Conservation (phyloP, 148 eudicot species). For the Vaccinium macrocarpon region DNA sequence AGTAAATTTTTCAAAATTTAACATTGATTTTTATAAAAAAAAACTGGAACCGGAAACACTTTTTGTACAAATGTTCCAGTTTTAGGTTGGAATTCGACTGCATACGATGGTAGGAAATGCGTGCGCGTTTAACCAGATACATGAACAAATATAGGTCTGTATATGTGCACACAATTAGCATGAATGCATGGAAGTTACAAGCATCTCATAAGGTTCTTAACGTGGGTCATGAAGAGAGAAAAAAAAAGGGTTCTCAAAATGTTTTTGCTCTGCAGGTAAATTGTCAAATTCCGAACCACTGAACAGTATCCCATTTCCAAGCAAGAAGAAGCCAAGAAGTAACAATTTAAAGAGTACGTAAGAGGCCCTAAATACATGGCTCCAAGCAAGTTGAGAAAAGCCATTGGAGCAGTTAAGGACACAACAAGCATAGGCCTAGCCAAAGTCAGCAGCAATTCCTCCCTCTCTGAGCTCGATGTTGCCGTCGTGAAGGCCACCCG, state of each 20-base stretch:
- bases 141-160: background rate
- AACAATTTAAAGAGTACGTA: background rate
- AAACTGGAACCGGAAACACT: background rate
- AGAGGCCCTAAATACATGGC: constrained; percentile 27
- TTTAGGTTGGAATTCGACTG: background rate
- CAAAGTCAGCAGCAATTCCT: constrained; percentile 52
- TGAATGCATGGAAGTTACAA: background rate
- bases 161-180: background rate
- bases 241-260: background rate
- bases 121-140: background rate
- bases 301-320: background rate
- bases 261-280: background rate
- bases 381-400: constrained; percentile 60
- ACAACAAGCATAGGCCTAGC: constrained; percentile 83
- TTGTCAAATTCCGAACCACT: background rate
- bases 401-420: constrained; percentile 91
- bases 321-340: background rate
- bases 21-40: background rate
- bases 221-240: background rate
- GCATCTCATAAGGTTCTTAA: background rate
- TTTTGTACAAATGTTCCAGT: background rate
- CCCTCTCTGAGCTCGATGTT: constrained; percentile 73
- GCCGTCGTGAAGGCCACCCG: constrained; percentile 86
- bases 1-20: background rate
- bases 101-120: background rate